Evolutionary conservation across 2,329 filamentous ascomycete species (phyloP).

Genomic region (Colletotrichum lindemuthianum): DNA sequence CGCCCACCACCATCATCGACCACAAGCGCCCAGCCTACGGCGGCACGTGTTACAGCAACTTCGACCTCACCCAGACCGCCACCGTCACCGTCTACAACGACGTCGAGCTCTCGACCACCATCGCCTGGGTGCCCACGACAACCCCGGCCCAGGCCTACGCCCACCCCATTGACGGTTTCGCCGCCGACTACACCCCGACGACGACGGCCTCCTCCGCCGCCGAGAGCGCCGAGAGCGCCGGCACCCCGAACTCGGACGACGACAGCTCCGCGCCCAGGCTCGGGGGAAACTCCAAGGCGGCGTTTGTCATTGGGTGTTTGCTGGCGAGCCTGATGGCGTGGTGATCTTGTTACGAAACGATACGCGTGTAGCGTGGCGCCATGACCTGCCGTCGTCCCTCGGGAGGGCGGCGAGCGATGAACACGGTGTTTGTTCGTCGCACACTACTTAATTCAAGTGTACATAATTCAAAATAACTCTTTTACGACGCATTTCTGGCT

Average conservation of each 20-base stretch:
- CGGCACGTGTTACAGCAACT: constrained; percentile 33
- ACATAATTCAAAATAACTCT: no score
- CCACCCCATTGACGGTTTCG: constrained; percentile 30
- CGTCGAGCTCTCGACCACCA: constrained; percentile 26
- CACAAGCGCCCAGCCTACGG: constrained; percentile 30
- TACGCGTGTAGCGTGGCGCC: no score
- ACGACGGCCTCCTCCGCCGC: background rate
- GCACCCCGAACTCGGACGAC: constrained; percentile 21
- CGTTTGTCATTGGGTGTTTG: constrained; percentile 14
- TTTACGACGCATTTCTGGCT: no score
- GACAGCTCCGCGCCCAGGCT: constrained; percentile 19
- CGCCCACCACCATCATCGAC: constrained; percentile 16
- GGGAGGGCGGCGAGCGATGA: no score
- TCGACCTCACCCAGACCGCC: constrained; percentile 26
- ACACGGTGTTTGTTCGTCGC: no score
- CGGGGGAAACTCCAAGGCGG: constrained; percentile 27
- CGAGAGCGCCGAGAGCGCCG: background rate
- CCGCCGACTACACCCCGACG: constrained; percentile 28
- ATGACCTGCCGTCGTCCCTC: no score
- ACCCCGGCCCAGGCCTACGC: constrained; percentile 32
- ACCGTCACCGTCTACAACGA: constrained; percentile 33
- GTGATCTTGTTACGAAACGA: constrained; percentile 2
- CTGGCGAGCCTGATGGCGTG: constrained; percentile 26
- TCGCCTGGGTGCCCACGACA: constrained; percentile 25
- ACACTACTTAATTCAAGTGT: no score